phyloP scores from a whole-genome alignment of 2,329 filamentous ascomycete genomes.

The Pseudogymnoascus sp. region DNA sequence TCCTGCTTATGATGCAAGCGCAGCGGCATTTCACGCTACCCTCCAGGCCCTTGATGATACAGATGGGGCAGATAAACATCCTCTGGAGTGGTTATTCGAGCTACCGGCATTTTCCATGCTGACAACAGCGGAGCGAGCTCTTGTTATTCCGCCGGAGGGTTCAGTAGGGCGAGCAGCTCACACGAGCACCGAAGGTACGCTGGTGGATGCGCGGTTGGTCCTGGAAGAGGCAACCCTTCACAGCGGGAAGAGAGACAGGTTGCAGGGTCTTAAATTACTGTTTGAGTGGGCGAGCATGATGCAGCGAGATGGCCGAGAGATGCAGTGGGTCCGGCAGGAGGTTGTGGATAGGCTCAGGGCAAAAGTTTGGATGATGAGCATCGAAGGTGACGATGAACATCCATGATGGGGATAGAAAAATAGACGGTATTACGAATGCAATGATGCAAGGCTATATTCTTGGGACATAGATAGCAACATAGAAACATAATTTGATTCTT shows the following conservation, averaged over 20 bases:
- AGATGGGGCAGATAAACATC: constrained; percentile 35
- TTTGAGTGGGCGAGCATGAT: constrained; percentile 58
- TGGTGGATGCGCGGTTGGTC: constrained; percentile 53
- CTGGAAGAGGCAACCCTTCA: constrained; percentile 41
- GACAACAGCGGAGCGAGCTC: constrained; percentile 48
- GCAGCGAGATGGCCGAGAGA: constrained; percentile 31
- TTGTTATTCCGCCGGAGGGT: constrained; percentile 39
- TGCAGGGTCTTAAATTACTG: constrained; percentile 55
- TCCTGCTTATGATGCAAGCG: constrained; percentile 44
- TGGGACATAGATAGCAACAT: constrained; percentile 1
- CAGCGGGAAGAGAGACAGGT: constrained; percentile 44
- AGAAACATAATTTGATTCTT: not conserved
- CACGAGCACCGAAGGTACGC: constrained; percentile 46
- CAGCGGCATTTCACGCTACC: constrained; percentile 54
- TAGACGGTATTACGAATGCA: constrained; percentile 7
- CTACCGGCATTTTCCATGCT: constrained; percentile 45
- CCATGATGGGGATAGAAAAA: not conserved
- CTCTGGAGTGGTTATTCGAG: constrained; percentile 59
- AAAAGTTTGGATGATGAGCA: constrained; percentile 35
- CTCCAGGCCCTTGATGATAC: constrained; percentile 55
- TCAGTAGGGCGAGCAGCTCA: constrained; percentile 35
- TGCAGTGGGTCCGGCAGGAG: constrained; percentile 47
- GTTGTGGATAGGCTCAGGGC: constrained; percentile 47
- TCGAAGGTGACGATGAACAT: constrained; percentile 7
- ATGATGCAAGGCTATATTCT: constrained; percentile 3